These are phyloP conservation scores for Stemphylium vesicarium DNA, from an alignment of 2,329 filamentous ascomycete species.

Conservation along the genomic window DNA sequence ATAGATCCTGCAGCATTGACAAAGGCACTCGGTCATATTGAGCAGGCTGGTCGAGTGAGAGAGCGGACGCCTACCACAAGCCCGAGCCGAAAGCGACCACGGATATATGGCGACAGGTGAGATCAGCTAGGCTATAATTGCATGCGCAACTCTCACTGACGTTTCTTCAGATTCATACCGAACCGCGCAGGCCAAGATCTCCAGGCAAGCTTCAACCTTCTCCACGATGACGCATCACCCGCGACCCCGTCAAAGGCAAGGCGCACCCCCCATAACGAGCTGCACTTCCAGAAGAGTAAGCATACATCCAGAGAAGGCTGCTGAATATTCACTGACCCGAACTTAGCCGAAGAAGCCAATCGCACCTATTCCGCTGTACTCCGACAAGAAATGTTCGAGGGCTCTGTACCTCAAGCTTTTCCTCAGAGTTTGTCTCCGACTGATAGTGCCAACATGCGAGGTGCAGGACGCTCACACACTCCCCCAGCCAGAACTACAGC, in stretches of 20 bases:
- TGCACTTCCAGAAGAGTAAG: conserved; percentile 86
- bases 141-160: neutral
- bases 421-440: conserved; percentile 62
- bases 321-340: conserved; percentile 17
- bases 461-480: conserved; percentile 77
- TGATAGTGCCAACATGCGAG: conserved; percentile 62
- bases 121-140: conserved; percentile 1
- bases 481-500: conserved; percentile 72
- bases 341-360: conserved; percentile 86
- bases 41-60: conserved; percentile 63
- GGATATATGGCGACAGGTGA: conserved; percentile 65
- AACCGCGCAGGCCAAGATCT: conserved; percentile 92
- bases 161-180: conserved; percentile 79
- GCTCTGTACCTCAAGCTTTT: conserved; percentile 81
- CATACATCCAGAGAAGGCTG: conserved; percentile 9
- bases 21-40: conserved; percentile 67
- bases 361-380: conserved; percentile 87
- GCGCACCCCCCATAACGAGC: conserved; percentile 83
- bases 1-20: conserved; percentile 66
- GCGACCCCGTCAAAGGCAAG: conserved; percentile 86
- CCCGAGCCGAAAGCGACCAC: conserved; percentile 71
- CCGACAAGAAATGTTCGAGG: conserved; percentile 90
- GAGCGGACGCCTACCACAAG: conserved; percentile 69
- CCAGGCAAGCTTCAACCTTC: conserved; percentile 87
- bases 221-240: conserved; percentile 92